Evolutionary conservation across 164 flowering plant species (phyloP).

Genomic region (Taxillus chinensis): DNA sequence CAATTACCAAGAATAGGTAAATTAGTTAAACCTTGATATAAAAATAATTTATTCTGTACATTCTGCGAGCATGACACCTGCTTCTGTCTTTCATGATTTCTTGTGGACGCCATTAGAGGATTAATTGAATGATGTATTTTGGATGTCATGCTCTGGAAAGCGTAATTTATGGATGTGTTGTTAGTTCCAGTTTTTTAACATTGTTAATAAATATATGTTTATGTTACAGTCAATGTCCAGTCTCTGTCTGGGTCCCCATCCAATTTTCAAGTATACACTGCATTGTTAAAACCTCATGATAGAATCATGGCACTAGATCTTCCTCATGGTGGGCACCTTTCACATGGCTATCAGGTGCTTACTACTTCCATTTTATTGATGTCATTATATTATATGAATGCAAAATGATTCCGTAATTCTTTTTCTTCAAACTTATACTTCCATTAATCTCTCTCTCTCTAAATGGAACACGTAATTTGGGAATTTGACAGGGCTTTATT

Average conservation of each 20-base stretch:
- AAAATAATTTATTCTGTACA: too few species aligned
- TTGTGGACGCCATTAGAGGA: background rate
- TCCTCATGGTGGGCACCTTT: slow-evolving; percentile 96
- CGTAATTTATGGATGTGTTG: background rate
- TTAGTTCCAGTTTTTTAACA: background rate
- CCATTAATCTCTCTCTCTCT: too few species aligned
- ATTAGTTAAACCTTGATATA: too few species aligned
- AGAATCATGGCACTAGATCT: slow-evolving; percentile 99
- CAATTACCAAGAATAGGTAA: too few species aligned
- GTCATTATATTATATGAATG: background rate
- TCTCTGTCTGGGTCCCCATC: slow-evolving; percentile 93
- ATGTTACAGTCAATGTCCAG: slow-evolving; percentile 91
- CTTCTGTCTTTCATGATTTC: background rate
- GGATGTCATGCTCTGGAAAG: background rate
- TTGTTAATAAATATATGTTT: background rate
- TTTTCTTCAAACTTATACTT: background rate
- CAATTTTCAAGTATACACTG: slow-evolving; percentile 95
- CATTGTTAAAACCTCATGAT: slow-evolving; percentile 88
- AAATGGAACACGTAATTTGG: too few species aligned
- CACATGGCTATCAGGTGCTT: slow-evolving; percentile 86
- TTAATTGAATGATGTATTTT: background rate
- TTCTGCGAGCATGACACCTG: too few species aligned
- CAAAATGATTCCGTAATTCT: background rate
- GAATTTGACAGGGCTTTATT: too few species aligned
- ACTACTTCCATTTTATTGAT: background rate